These are phyloP conservation scores for Aspergillus aculeatus DNA, from an alignment of 2,329 filamentous ascomycete genomes.

Conservation along the genomic window DNA sequence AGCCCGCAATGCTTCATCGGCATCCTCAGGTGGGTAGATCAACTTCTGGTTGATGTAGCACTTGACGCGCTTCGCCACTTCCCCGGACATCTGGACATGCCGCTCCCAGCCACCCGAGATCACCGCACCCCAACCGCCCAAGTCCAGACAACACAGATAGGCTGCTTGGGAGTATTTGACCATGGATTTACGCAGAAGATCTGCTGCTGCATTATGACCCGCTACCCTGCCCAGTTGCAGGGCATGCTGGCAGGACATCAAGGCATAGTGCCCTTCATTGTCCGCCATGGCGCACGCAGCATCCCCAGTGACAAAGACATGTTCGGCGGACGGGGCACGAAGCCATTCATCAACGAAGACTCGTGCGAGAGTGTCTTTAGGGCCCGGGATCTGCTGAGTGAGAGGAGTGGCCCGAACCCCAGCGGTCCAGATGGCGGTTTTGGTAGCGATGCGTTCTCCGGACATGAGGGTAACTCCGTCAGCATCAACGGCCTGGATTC, in stretches of 20 bases:
- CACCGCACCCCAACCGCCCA: conserved; percentile 31
- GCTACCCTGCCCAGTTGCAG: conserved; percentile 35
- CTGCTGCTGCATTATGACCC: conserved; percentile 37
- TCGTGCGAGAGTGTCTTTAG: conserved; percentile 30
- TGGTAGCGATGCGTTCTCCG: conserved; percentile 35
- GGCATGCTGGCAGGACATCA: conserved; percentile 46
- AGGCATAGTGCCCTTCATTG: conserved; percentile 25
- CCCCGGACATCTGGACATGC: conserved; percentile 27
- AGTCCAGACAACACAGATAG: conserved; percentile 39
- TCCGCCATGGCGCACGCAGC: conserved; percentile 27
- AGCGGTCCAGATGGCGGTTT: conserved; percentile 41
- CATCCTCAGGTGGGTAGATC: conserved; percentile 36
- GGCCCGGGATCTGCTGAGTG: conserved; percentile 32
- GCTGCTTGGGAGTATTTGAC: conserved; percentile 30
- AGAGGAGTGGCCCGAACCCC: conserved; percentile 35
- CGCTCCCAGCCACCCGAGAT: conserved; percentile 33
- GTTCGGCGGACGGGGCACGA: conserved; percentile 19
- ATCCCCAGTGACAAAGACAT: conserved; percentile 39
- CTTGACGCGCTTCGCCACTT: conserved; percentile 35
- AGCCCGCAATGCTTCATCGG: conserved; percentile 21
- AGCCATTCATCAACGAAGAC: conserved; percentile 32
- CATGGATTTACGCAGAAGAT: conserved; percentile 28
- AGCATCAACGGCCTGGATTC: conserved; percentile 25
- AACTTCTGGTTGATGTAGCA: conserved; percentile 33
- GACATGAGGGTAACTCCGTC: conserved; percentile 26